Conservation (phyloP, 306 rosid genomes). For the Sechiopsis laciniata region DNA sequence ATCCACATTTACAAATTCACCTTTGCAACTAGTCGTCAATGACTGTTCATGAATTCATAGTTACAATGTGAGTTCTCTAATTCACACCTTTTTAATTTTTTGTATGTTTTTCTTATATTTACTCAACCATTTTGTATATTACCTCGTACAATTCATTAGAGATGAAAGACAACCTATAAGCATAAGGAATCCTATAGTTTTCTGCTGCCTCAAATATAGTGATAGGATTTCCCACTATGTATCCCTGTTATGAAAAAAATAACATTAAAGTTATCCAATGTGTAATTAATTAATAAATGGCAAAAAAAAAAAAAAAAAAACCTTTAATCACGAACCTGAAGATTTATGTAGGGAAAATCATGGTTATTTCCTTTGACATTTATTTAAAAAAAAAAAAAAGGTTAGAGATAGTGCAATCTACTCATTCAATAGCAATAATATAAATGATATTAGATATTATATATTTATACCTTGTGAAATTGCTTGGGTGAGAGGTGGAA, state of each 20-base stretch:
- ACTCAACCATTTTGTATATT: neutral
- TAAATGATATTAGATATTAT: too few species aligned
- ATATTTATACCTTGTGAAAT: slow-evolving; percentile 40
- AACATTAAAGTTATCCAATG: neutral
- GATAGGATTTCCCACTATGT: slow-evolving; percentile 39
- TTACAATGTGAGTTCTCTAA: too few species aligned
- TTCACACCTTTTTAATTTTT: too few species aligned
- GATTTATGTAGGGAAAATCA: slow-evolving; percentile 41
- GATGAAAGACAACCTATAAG: slow-evolving; percentile 58
- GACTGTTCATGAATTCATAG: too few species aligned
- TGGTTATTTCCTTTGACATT: slow-evolving; percentile 30
- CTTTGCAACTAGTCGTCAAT: too few species aligned
- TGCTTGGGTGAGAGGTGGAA: slow-evolving; percentile 48
- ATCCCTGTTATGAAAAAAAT: slow-evolving; percentile 40
- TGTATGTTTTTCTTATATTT: neutral
- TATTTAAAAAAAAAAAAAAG: too few species aligned
- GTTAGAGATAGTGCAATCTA: too few species aligned
- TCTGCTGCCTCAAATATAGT: slow-evolving; percentile 5
- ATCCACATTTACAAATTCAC: too few species aligned
- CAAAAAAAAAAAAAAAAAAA: too few species aligned
- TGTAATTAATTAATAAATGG: neutral
- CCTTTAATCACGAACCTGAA: slow-evolving; percentile 36
- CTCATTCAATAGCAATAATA: too few species aligned
- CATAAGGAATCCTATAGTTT: slow-evolving; percentile 29
- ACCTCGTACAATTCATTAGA: slow-evolving; percentile 53